Base-by-base conservation (phyloP, 140 eudicot genomes). In the Senecio squalidus region DNA sequence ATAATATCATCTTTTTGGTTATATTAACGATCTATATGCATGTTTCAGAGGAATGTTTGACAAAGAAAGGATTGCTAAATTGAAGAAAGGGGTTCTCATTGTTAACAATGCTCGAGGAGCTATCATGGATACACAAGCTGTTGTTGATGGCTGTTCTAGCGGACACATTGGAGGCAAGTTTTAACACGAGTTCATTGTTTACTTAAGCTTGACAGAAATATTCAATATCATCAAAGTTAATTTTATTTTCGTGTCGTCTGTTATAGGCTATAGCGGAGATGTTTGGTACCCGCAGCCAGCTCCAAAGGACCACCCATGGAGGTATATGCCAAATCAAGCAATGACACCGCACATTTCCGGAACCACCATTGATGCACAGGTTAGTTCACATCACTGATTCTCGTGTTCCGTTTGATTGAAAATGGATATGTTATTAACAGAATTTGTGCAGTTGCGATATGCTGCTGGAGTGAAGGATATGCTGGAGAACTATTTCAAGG, bases 291-390 rank as follows among this genome's bases (percentile, higher is more conserved):
- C 98, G 3, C 98, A 92, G 58, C 96, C 98, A 72, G 96, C 98
- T 66, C 98, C 96, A 9, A 92, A 92, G 80, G 98, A 92, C 49
- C 98, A 92, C 49, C 98, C 98, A 33, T 87, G 96, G 98, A 51
- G 96, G 4, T 84, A 87, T 69, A 92, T 92, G 98, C 95, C 96
- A 47, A 87, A 92, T 76, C 96, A 92, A 44, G 96, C 98, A 4
- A 92, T 92, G 98, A 92, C 98, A 23, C 98, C 98, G 53, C 98
- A 92, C 69, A 79, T 92, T 10, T 92, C 98, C 46, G 98, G 98
- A 58, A 92, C 98, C 31, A 92, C 98, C 48, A 92, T 92, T 58
- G 98, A 92, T 47, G 98, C 87, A 0, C 98, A 92, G 96, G 98
- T 92, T 70, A 23, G 50, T 40, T 56, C 1, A 14, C 26, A 18